phyloP scores from a whole-genome alignment of 139 green algal species.

The Nannochloris sp. region DNA sequence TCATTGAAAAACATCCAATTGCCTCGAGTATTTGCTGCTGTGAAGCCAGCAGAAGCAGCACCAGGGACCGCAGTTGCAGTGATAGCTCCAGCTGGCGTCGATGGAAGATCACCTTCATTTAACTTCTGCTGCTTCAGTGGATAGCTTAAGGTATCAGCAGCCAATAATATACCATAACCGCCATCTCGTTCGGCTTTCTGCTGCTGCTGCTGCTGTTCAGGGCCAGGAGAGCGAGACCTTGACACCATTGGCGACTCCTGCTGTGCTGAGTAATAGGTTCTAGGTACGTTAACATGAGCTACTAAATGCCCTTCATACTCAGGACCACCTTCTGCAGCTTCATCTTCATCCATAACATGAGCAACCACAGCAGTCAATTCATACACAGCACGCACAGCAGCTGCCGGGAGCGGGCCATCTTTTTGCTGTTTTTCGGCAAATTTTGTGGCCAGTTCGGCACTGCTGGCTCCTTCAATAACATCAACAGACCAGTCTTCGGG shows the following conservation, averaged over 20 bases:
- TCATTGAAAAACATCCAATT: constrained; percentile 90
- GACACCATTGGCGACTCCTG: neutral
- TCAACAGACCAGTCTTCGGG: constrained; percentile 3
- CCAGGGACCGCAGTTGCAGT: neutral
- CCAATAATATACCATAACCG: too few relatives aligned
- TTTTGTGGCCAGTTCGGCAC: neutral
- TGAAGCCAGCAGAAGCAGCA: neutral
- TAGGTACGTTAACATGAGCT: constrained; percentile 51
- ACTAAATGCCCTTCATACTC: constrained; percentile 66
- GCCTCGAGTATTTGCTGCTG: neutral
- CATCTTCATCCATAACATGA: constrained; percentile 53
- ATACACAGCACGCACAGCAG: constrained; percentile 39
- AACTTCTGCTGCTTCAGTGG: too few relatives aligned
- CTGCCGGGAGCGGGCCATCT: neutral
- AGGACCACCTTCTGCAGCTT: constrained; percentile 16
- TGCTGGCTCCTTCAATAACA: constrained; percentile 11
- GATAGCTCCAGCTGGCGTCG: neutral
- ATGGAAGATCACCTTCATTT: neutral
- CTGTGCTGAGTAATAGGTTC: constrained; percentile 8
- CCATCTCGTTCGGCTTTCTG: neutral
- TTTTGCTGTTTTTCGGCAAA: neutral
- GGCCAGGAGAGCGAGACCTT: neutral
- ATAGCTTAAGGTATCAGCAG: too few relatives aligned
- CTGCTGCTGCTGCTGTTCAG: neutral
- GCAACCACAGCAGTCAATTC: constrained; percentile 66